Base-by-base conservation (phyloP, 2,329 filamentous ascomycete genomes). In the Phialocephala sp. region DNA sequence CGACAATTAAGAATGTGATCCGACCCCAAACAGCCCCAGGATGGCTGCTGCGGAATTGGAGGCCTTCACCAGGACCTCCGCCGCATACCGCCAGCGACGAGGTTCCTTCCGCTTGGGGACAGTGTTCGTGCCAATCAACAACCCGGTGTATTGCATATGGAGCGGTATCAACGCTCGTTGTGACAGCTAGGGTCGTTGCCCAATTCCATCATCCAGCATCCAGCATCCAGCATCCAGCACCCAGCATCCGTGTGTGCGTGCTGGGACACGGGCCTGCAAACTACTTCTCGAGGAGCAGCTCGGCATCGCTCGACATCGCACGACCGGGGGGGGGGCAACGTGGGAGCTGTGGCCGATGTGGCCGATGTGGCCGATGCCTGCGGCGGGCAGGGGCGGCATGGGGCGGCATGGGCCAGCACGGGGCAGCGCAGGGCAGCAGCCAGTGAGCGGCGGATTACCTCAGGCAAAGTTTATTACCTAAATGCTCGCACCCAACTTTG, bases 381-480 rank as follows among this genome's bases (percentile, higher is more conserved):
- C 35, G 47, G 27, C 54, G 57, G 39, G 45, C 56, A 54, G 56
- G 66, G 50, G 35, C 32, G 1, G 37, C 1, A 35, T 37, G 8
- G 8, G n/a, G n/a, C n/a, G n/a, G n/a, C n/a, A n/a, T n/a, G n/a
- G n/a, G n/a, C n/a, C n/a, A n/a, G n/a, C n/a, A n/a, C n/a, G n/a
- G n/a, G n/a, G n/a, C n/a, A n/a, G n/a, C n/a, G n/a, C n/a, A n/a
- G n/a, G n/a, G 39, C n/a, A 35, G 39, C 62, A 54, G 59, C 63
- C 63, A 67, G 39, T 70, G 62, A 68, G 1, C 27, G 12, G 27
- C 14, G 56, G 54, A 58, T 52, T 32, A 64, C 60, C 52, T 60
- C 62, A 64, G 47, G 65, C 59, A 62, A 55, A 27, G 50, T 52
- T 27, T 62, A 69, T 72, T 72, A 73, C 68, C 63, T 73, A 72